Percentiles rank a stretch among this genome's conserved stretches.
Conservation (phyloP, 2,329 filamentous ascomycete species). For the Iodosphaeria phyllophila region DNA sequence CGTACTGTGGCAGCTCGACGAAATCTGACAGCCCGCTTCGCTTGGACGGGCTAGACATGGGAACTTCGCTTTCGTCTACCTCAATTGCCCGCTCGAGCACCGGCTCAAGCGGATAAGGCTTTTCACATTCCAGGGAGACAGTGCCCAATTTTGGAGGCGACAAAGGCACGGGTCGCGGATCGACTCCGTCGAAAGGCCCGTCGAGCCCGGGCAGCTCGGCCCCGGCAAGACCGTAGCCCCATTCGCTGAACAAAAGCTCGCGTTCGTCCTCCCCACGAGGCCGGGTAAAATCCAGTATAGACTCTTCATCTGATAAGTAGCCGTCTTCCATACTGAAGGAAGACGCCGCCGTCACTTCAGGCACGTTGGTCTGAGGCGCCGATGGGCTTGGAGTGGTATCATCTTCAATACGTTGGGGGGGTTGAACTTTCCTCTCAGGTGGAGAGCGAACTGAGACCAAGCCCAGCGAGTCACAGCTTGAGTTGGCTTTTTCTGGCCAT, state of each 20-base stretch:
- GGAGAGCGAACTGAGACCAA: slow-evolving; percentile 1
- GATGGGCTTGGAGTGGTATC: too few species aligned
- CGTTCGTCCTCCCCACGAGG: slow-evolving; percentile 2
- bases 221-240: slow-evolving; percentile 3
- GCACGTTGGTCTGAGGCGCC: too few species aligned
- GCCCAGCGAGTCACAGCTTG: slow-evolving; percentile 3
- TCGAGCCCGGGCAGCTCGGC: slow-evolving; percentile 2
- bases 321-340: slow-evolving; percentile 3
- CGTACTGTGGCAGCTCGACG: too few species aligned
- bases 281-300: slow-evolving; percentile 1
- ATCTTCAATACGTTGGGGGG: not conserved
- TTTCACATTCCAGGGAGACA: too few species aligned
- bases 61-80: too few species aligned
- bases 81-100: too few species aligned
- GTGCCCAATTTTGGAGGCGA: too few species aligned
- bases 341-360: not conserved
- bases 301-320: slow-evolving; percentile 3
- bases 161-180: too few species aligned
- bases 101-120: too few species aligned
- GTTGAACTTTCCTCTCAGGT: slow-evolving; percentile 3
- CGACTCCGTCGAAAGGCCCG: slow-evolving; percentile 2
- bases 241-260: slow-evolving; percentile 3
- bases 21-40: too few species aligned
- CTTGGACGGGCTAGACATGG: too few species aligned
- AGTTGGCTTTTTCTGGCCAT: slow-evolving; percentile 4